phyloP scores from a whole-genome alignment of 345 rosid genomes.

The Eucalyptus marginata region DNA sequence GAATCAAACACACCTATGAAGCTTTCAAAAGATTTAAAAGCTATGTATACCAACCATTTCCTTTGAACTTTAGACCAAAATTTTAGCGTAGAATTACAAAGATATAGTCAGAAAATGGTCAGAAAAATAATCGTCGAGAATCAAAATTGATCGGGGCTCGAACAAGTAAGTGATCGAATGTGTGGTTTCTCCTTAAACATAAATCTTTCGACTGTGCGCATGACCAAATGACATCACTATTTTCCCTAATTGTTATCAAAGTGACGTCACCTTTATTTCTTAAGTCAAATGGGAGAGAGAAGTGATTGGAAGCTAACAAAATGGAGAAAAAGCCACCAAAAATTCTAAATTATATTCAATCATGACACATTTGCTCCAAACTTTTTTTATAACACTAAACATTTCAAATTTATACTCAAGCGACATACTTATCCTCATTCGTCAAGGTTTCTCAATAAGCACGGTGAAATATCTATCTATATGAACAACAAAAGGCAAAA shows the following conservation, averaged over 20 bases:
- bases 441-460: background rate
- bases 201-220: background rate
- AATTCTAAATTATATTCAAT: background rate
- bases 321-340: background rate
- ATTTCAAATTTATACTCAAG: background rate
- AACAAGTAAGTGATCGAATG: background rate
- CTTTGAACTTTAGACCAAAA: background rate
- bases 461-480: background rate
- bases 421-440: background rate
- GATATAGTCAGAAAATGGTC: background rate
- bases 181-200: background rate
- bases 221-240: background rate
- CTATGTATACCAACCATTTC: background rate
- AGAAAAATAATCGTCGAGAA: background rate
- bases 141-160: background rate
- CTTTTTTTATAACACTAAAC: too few species aligned
- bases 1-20: too few species aligned
- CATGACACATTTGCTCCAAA: background rate
- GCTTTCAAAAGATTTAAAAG: background rate
- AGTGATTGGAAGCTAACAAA: background rate
- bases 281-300: background rate
- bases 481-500: background rate
- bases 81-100: background rate
- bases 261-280: background rate
- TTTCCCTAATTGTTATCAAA: background rate